These are phyloP conservation scores for Penicillium psychrosexuale DNA, from an alignment of 2,329 filamentous ascomycete species.

Conservation along the genomic window DNA sequence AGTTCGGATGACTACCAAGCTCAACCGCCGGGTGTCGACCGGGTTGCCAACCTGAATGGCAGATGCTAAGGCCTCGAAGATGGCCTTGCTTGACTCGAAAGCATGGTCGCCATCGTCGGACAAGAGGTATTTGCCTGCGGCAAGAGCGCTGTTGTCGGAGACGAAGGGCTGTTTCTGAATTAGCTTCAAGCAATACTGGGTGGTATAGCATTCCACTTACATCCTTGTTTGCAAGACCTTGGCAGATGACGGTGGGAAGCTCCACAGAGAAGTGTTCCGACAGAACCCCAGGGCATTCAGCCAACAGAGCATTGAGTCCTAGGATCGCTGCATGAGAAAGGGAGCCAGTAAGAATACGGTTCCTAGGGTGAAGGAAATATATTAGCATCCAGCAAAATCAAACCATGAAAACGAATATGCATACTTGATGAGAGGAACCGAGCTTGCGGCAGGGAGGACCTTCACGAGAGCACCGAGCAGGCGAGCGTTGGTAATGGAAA, in stretches of 20 bases:
- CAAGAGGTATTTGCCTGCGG: constrained; percentile 86
- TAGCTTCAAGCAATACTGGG: constrained; percentile 8
- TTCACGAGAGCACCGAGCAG: constrained; percentile 86
- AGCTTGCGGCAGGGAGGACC: constrained; percentile 72
- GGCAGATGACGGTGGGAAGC: constrained; percentile 70
- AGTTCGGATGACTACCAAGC: constrained; percentile 84
- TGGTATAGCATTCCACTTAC: constrained; percentile 50
- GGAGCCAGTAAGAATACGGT: constrained; percentile 73
- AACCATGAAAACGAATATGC: constrained; percentile 12
- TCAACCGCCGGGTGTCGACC: constrained; percentile 77
- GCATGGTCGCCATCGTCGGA: constrained; percentile 55
- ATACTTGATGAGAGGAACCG: constrained; percentile 57
- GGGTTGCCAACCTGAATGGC: constrained; percentile 75
- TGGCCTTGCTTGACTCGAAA: constrained; percentile 72
- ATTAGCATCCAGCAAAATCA: constrained; percentile 23
- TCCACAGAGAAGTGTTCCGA: constrained; percentile 69
- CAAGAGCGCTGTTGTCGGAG: constrained; percentile 82
- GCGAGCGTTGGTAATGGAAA: constrained; percentile 86
- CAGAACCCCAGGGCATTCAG: constrained; percentile 72
- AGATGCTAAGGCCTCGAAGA: constrained; percentile 74
- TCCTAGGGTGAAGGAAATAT: constrained; percentile 50
- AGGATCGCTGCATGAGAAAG: constrained; percentile 77
- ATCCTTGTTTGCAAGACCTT: constrained; percentile 73
- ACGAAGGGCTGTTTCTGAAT: constrained; percentile 63
- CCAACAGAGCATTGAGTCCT: constrained; percentile 81